These are phyloP conservation scores for Biscutella laevigata DNA, from an alignment of 441 rosid species.

Conservation along the genomic window DNA sequence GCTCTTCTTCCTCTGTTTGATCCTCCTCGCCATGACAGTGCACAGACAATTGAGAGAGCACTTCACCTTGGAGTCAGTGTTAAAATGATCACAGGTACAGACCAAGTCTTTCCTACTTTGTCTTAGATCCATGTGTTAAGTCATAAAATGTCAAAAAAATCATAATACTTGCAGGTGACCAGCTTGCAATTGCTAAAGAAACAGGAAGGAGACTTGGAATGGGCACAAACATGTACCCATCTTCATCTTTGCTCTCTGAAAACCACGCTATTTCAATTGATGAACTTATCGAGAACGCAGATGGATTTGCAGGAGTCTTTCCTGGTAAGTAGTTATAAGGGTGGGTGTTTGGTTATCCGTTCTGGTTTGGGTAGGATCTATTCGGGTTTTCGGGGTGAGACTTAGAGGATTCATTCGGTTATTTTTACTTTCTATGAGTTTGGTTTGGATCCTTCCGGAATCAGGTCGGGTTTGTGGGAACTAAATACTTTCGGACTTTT, in stretches of 20 bases:
- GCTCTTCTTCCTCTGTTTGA: conserved; percentile 48
- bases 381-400: no score
- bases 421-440: no score
- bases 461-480: no score
- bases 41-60: conserved; percentile 41
- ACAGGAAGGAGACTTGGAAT: conserved; percentile 47
- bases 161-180: conserved; percentile 31
- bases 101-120: background rate
- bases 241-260: conserved; percentile 32
- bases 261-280: conserved; percentile 18
- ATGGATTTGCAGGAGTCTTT: conserved; percentile 45
- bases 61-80: conserved; percentile 44
- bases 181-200: conserved; percentile 44
- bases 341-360: no score
- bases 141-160: background rate
- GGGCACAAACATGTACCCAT: conserved; percentile 30
- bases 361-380: no score
- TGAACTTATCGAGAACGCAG: conserved; percentile 35
- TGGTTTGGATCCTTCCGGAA: no score
- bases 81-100: conserved; percentile 43
- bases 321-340: conserved; percentile 25
- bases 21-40: conserved; percentile 40
- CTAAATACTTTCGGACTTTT: no score
- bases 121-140: background rate
- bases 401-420: no score